Evolutionary conservation across 495 filamentous ascomycete genomes (phyloP).

Genomic region (Xylaria palmicola): DNA sequence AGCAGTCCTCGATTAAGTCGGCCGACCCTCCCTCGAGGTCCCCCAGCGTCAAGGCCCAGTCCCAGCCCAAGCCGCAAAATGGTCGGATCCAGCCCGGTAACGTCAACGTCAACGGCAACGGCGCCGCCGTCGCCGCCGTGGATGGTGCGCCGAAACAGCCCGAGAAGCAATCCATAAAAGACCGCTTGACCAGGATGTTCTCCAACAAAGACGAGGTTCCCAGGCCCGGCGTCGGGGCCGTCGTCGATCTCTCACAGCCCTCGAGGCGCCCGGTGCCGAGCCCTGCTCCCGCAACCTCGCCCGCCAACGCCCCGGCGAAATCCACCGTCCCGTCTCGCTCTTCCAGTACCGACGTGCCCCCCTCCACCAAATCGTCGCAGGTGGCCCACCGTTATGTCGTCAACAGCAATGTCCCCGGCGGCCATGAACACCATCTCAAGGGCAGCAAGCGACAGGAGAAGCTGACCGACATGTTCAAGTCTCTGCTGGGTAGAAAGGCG

Average conservation of each 20-base stretch:
- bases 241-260: constrained; percentile 24
- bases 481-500: constrained; percentile 75
- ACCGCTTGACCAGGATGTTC: constrained; percentile 51
- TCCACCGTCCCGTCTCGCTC: constrained; percentile 23
- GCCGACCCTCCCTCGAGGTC: constrained; percentile 39
- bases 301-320: constrained; percentile 24
- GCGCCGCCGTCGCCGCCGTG: constrained; percentile 21
- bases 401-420: constrained; percentile 47
- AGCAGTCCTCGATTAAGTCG: constrained; percentile 47
- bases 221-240: constrained; percentile 15
- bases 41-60: constrained; percentile 35
- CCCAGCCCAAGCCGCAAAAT: constrained; percentile 36
- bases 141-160: constrained; percentile 35
- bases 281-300: constrained; percentile 23
- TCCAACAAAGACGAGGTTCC: constrained; percentile 43
- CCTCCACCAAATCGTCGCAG: constrained; percentile 25
- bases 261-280: constrained; percentile 28
- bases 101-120: too few relatives aligned
- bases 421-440: constrained; percentile 84
- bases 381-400: constrained; percentile 43
- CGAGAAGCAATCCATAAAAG: constrained; percentile 50
- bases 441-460: constrained; percentile 91
- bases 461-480: constrained; percentile 84
- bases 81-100: constrained; percentile 25
- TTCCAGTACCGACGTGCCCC: constrained; percentile 32